phyloP scores from a whole-genome alignment of 2,329 filamentous ascomycete genomes.

The Ceratocystis eucalypticola region DNA sequence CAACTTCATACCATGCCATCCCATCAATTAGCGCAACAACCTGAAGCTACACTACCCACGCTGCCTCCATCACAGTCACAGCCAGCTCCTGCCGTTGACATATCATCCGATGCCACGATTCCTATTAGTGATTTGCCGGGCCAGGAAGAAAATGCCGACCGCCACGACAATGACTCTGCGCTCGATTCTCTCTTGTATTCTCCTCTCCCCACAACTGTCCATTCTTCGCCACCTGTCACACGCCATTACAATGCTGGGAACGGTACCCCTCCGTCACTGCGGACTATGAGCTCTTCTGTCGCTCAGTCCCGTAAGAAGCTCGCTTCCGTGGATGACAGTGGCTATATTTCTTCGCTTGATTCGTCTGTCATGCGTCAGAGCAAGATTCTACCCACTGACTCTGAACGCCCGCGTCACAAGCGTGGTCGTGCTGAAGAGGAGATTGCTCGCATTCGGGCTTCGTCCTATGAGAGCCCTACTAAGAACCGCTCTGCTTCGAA shows the following conservation, averaged over 20 bases:
- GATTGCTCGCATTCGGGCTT: slow-evolving; percentile 82
- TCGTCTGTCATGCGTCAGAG: slow-evolving; percentile 72
- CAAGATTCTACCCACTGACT: slow-evolving; percentile 58
- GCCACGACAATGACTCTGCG: slow-evolving; percentile 30
- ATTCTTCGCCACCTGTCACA: slow-evolving; percentile 79
- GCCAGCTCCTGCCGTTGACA: slow-evolving; percentile 37
- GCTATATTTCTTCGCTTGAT: slow-evolving; percentile 91
- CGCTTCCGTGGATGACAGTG: slow-evolving; percentile 76
- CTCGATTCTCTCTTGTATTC: slow-evolving; percentile 47
- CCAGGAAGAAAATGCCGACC: slow-evolving; percentile 36
- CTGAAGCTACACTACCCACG: slow-evolving; percentile 26
- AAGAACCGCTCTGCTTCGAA: slow-evolving; percentile 46
- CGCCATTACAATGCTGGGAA: slow-evolving; percentile 44
- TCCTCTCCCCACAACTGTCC: slow-evolving; percentile 57
- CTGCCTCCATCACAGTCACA: slow-evolving; percentile 29
- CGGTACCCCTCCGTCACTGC: slow-evolving; percentile 60
- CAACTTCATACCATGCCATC: slow-evolving; percentile 20
- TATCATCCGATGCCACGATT: slow-evolving; percentile 67
- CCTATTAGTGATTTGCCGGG: slow-evolving; percentile 53
- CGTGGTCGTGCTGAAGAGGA: slow-evolving; percentile 89
- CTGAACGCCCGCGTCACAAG: slow-evolving; percentile 67
- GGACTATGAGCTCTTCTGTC: slow-evolving; percentile 49
- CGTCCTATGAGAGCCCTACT: slow-evolving; percentile 82
- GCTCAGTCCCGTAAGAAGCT: slow-evolving; percentile 57
- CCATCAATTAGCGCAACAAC: slow-evolving; percentile 6